Evolutionary conservation across 2,329 filamentous ascomycete genomes (phyloP).

Genomic region (Alternaria gansuensis): DNA sequence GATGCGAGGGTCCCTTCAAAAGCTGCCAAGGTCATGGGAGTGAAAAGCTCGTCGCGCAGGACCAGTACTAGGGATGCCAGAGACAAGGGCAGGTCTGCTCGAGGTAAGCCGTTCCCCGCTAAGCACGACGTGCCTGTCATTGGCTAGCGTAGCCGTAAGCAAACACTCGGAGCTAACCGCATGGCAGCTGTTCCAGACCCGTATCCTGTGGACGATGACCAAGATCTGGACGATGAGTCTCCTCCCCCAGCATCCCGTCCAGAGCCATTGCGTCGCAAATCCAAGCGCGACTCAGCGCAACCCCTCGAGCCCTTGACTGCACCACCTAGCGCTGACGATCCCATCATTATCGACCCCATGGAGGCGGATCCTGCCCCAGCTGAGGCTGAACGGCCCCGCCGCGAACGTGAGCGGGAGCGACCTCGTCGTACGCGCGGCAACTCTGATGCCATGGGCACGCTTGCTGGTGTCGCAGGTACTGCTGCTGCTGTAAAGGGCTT

Average conservation of each 20-base stretch:
- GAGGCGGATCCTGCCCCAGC: conserved; percentile 58
- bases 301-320: conserved; percentile 49
- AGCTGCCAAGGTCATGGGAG: conserved; percentile 79
- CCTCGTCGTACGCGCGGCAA: conserved; percentile 63
- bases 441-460: conserved; percentile 67
- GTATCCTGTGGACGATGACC: conserved; percentile 70
- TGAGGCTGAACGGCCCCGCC: conserved; percentile 53
- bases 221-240: conserved; percentile 59
- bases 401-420: conserved; percentile 50
- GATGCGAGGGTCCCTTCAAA: conserved; percentile 72
- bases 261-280: conserved; percentile 53
- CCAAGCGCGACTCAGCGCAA: conserved; percentile 53
- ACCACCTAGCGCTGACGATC: conserved; percentile 55
- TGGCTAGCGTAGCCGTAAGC: conserved; percentile 40
- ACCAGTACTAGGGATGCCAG: conserved; percentile 51
- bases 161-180: conserved; percentile 51
- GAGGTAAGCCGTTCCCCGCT: conserved; percentile 49
- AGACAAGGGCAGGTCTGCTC: conserved; percentile 63
- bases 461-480: conserved; percentile 43
- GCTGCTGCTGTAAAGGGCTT: conserved; percentile 61
- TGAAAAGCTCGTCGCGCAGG: conserved; percentile 56
- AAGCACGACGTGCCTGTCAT: conserved; percentile 28
- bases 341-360: conserved; percentile 53
- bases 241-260: conserved; percentile 46
- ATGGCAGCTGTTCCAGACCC: conserved; percentile 60